A percentile compares a stretch with the other conserved stretches of the same genome.
Evolutionary conservation across 768 basidiomycete species (phyloP).

Genomic region (Tephrocybe sp.): DNA sequence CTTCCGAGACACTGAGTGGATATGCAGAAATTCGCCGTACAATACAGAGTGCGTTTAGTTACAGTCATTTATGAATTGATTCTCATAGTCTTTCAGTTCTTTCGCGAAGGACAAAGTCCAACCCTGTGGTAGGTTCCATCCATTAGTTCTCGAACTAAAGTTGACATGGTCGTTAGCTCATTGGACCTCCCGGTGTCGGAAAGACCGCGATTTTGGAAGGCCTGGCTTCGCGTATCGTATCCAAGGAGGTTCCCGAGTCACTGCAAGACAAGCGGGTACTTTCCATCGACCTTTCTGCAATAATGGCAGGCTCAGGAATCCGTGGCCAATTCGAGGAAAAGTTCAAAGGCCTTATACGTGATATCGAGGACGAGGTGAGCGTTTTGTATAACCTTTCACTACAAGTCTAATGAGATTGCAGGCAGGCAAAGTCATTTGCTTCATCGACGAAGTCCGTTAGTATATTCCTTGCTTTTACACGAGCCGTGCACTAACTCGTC

Average conservation of each 20-base stretch:
- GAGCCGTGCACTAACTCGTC: background rate
- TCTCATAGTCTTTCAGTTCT: slow-evolving; percentile 49
- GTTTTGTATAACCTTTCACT: slow-evolving; percentile 16
- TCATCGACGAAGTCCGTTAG: slow-evolving; percentile 93
- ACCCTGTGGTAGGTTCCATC: slow-evolving; percentile 68
- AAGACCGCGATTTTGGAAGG: slow-evolving; percentile 94
- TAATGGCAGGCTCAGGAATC: slow-evolving; percentile 89
- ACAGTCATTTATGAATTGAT: background rate
- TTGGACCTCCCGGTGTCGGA: slow-evolving; percentile 87
- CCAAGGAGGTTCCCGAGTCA: slow-evolving; percentile 92
- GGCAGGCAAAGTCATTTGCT: slow-evolving; percentile 83
- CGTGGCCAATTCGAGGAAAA: slow-evolving; percentile 93
- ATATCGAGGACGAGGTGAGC: slow-evolving; percentile 81
- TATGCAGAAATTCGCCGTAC: slow-evolving; percentile 78
- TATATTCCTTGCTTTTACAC: slow-evolving; percentile 16
- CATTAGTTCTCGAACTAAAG: background rate
- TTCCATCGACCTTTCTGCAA: slow-evolving; percentile 78
- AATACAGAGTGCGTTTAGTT: slow-evolving; percentile 70
- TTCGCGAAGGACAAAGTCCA: slow-evolving; percentile 87
- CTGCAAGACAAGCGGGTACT: slow-evolving; percentile 87
- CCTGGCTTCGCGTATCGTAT: slow-evolving; percentile 81
- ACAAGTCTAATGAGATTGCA: slow-evolving; percentile 18
- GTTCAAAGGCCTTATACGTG: slow-evolving; percentile 85
- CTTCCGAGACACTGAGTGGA: background rate
- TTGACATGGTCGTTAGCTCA: slow-evolving; percentile 44